Evolutionary conservation across 805 yeast genomes (phyloP), one percentile per base, ranked within the genome.

Genomic region (Sugiyamaella smithiae): DNA sequence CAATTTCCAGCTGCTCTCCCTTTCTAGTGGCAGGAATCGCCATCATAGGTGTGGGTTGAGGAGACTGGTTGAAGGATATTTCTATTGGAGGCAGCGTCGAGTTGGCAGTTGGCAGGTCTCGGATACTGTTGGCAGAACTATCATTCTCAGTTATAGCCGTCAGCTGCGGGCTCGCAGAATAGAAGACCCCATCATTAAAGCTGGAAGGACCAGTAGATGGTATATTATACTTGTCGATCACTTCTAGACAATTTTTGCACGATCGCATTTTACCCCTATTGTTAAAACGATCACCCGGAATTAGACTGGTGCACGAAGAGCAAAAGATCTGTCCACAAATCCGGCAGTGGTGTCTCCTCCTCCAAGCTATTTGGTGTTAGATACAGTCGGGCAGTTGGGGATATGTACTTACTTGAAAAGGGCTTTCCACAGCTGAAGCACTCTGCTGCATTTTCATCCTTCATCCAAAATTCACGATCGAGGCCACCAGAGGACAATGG

Each of bases 281-380:
- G 35, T 81, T 76, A 71, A 87, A 74, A 64, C 73, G 73, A 45
- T 79, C 76, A 43, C 93, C 88, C 51, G 85, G 60, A 59, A 88
- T 69, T 59, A 88, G 77, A 2, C 78, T 68, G 0, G 97, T 88
- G 65, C 99, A 91, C 7, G 76, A 74, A 38, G 85, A 76, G 66
- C 99, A 91, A 62, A 90, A 91, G 43, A 91, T 90, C 65, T 90
- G 96, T 1, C 99, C 99, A 67, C 99, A 91, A 29, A 91, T 82
- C 46, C 99, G 72, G 62, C 99, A 91, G 66, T 91, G 99, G 63
- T 91, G 99, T 56, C 87, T 85, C 57, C 99, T 73, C 63, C 97
- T 71, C 67, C 89, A 90, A 0, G 97, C 64, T 37, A 62, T 58
- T 53, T n/a, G n/a, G n/a, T n/a, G 22, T 32, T 28, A 12, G 32